phyloP scores from a whole-genome alignment of 257 asterid species.

The Rhazya stricta region DNA sequence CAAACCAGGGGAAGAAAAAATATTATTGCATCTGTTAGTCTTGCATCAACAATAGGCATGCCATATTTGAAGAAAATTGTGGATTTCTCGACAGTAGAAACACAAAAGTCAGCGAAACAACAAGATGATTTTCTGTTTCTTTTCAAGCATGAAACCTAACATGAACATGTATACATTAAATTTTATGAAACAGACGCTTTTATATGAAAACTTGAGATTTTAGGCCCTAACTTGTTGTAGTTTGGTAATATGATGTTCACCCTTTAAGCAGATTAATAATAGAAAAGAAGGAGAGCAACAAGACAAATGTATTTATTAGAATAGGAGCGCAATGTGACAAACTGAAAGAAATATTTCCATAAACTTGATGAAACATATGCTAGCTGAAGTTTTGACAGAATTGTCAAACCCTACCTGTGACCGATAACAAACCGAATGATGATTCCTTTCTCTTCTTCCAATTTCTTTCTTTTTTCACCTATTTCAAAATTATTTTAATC shows the following conservation, averaged over 20 bases:
- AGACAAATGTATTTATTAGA: not conserved
- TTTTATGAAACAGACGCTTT: not conserved
- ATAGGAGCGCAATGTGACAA: not conserved
- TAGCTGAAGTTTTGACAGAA: not conserved
- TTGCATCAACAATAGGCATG: not conserved
- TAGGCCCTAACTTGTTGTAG: not conserved
- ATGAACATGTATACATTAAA: not conserved
- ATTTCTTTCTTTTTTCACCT: conserved; percentile 60
- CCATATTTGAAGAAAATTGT: not conserved
- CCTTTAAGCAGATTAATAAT: too few relatives aligned
- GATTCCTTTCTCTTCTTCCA: conserved; percentile 79
- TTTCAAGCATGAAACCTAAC: not conserved
- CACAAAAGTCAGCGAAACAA: not conserved
- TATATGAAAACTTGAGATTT: not conserved
- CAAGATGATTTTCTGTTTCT: not conserved
- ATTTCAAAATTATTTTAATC: conserved; percentile 9
- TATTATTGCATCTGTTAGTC: not conserved
- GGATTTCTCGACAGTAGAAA: not conserved
- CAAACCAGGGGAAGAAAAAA: not conserved
- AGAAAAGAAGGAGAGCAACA: too few relatives aligned
- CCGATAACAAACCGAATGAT: conserved; percentile 81
- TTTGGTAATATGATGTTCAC: too few relatives aligned
- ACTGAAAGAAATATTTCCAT: not conserved
- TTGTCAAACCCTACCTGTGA: conserved; percentile 45
- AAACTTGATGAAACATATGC: not conserved